phyloP scores from a whole-genome alignment of 257 asterid species.

The Euphrasia confusa region DNA sequence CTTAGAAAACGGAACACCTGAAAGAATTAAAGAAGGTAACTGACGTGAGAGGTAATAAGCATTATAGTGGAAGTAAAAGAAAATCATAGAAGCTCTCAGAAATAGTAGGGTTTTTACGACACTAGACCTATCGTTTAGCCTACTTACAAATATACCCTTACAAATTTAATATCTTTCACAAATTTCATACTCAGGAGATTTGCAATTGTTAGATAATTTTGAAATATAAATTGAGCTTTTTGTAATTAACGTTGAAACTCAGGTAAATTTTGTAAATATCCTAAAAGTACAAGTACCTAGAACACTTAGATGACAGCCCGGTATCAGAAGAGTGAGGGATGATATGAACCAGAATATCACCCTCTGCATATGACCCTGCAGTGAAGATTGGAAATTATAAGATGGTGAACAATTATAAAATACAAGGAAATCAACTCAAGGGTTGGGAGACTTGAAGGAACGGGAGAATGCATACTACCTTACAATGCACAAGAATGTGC shows the following conservation, averaged over 20 bases:
- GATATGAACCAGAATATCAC: slow-evolving; percentile 52
- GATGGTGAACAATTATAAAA: slow-evolving; percentile 8
- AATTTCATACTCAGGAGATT: not conserved
- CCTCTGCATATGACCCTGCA: slow-evolving; percentile 61
- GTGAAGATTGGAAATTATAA: slow-evolving; percentile 15
- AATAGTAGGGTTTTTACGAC: not conserved
- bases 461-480: slow-evolving; percentile 41
- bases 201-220: not conserved
- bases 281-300: slow-evolving; percentile 38
- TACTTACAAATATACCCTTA: not conserved
- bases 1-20: slow-evolving; percentile 81
- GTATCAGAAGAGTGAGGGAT: slow-evolving; percentile 53
- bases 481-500: slow-evolving; percentile 69
- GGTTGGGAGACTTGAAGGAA: slow-evolving; percentile 17
- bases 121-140: no score
- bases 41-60: slow-evolving; percentile 7
- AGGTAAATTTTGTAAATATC: not conserved
- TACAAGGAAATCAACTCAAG: slow-evolving; percentile 19
- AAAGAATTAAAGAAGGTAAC: slow-evolving; percentile 21
- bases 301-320: slow-evolving; percentile 45
- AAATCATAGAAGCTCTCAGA: not conserved
- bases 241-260: not conserved
- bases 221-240: slow-evolving; percentile 1
- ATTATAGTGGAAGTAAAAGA: slow-evolving; percentile 14
- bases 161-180: not conserved